Conservation (phyloP, 805 yeast species). For the Candida germanica region DNA sequence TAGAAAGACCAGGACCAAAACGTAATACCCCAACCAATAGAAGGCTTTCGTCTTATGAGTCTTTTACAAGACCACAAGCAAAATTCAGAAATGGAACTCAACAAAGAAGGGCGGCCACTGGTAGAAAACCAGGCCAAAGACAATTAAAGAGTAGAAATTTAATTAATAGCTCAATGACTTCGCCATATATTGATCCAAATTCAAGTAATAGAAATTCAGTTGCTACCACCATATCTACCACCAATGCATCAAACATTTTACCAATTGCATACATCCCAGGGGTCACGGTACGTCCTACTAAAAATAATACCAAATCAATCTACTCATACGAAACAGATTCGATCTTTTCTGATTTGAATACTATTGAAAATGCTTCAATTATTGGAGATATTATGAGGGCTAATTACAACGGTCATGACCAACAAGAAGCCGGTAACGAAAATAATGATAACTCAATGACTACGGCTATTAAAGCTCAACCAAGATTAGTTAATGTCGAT, state of each 20-base stretch:
- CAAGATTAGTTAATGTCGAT: slow-evolving; percentile 60
- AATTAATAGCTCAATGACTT: slow-evolving; percentile 11
- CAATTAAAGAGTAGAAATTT: slow-evolving; percentile 14
- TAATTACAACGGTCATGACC: slow-evolving; percentile 11
- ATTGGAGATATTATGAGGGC: slow-evolving; percentile 36
- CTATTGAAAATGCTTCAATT: slow-evolving; percentile 46
- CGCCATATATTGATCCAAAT: slow-evolving; percentile 19
- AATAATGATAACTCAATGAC: slow-evolving; percentile 49
- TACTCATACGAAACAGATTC: slow-evolving; percentile 43
- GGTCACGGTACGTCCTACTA: slow-evolving; percentile 62
- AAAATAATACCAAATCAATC: slow-evolving; percentile 42
- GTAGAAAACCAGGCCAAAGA: slow-evolving; percentile 16
- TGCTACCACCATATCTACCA: slow-evolving; percentile 63
- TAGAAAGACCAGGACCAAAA: slow-evolving; percentile 1
- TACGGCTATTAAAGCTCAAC: slow-evolving; percentile 67
- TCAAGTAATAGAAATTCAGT: slow-evolving; percentile 30
- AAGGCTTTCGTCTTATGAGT: slow-evolving; percentile 40
- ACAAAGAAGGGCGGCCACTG: slow-evolving; percentile 16
- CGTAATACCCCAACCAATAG: slow-evolving; percentile 9
- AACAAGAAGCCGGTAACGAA: slow-evolving; percentile 10
- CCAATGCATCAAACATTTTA: slow-evolving; percentile 81
- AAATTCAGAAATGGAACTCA: slow-evolving; percentile 11
- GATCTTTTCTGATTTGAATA: slow-evolving; percentile 41
- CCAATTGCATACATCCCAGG: slow-evolving; percentile 96
- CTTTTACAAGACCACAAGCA: slow-evolving; percentile 41